phyloP scores from a whole-genome alignment of 176 grass and related monocot genomes.

The Aegilops speltoides region DNA sequence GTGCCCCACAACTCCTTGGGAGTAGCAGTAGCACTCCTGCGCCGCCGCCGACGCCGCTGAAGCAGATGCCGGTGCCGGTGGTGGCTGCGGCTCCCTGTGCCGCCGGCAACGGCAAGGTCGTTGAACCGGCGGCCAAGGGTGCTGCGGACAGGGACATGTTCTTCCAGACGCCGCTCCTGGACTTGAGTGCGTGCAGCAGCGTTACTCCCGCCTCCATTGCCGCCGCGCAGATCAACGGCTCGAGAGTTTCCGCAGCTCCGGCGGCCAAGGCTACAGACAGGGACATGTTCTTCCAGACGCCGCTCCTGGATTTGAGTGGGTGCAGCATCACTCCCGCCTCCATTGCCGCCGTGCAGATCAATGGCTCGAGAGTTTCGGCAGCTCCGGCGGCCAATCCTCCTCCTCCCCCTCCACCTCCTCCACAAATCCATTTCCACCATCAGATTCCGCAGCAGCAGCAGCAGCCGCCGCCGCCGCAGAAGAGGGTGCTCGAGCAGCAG shows the following conservation, averaged over 20 bases:
- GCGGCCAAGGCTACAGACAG: constrained; percentile 21
- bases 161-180: constrained; percentile 36
- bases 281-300: constrained; percentile 45
- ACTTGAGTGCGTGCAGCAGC: constrained; percentile 8
- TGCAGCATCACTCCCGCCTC: constrained; percentile 7
- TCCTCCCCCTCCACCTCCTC: neutral
- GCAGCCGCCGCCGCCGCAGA: neutral
- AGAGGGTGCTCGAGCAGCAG: neutral
- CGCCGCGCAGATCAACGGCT: neutral
- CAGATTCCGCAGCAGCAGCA: constrained; percentile 19
- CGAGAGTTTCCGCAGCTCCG: neutral
- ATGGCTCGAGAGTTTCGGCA: neutral
- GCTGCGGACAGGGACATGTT: constrained; percentile 36
- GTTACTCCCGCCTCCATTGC: constrained; percentile 11
- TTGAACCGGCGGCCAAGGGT: constrained; percentile 13
- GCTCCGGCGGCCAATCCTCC: neutral
- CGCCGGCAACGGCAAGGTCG: constrained; percentile 4
- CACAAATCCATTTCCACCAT: constrained; percentile 33
- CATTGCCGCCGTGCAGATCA: neutral
- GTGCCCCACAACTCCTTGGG: neutral
- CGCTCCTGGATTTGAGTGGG: constrained; percentile 25
- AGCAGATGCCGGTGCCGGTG: neutral
- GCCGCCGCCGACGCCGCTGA: neutral
- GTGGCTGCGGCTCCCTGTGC: neutral
- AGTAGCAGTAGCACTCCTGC: neutral